Evolutionary conservation across 345 rosid species (phyloP), one percentile per base, ranked within the genome.

Genomic region (Euphorbia pulcherrima): DNA sequence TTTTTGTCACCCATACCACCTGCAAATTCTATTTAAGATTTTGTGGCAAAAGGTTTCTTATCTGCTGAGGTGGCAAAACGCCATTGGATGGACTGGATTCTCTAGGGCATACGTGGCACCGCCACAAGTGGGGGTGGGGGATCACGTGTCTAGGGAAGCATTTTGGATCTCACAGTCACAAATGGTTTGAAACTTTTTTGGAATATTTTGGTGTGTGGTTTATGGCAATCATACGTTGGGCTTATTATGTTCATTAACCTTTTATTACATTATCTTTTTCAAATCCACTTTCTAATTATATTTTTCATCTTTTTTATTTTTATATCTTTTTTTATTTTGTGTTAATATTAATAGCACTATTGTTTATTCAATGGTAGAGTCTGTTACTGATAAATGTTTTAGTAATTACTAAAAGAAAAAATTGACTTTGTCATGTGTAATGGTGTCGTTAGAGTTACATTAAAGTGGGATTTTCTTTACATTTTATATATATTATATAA

Each of bases 121-220:
- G 39, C 20, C 13, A 14, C 76, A 75, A 39, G 57, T 61, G 62
- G 68, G 33, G 66, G 72, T 60, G 74, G 76, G 67, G 65, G 50
- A 74, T 84, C 94, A 82, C 87, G 84, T 81, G 58, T 72, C 79
- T 10, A 60, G 54, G 61, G 65, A 69, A 57, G 55, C 12, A 30
- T 55, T 75, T 80, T 78, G 84, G 84, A 60, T 59, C 74, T 60
- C 54, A 64, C 62, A 2, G 23, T 26, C 14, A 53, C 60, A 65
- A 75, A 80, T 85, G 84, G 84, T 85, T 79, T 81, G 73, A 68
- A 69, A 69, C 82, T 81, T 89, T 85, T 82, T 81, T 87, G 84
- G 82, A 66, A 70, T 82, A 79, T 79, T 78, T 72, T 83, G 67
- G 37, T 82, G 68, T 84, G 92, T 86, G 96, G 96, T 83, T 18